A percentile compares a stretch with the other conserved stretches of the same genome.
Conservation (phyloP, 208 protist genomes). For the Acanthamoeba quina region DNA sequence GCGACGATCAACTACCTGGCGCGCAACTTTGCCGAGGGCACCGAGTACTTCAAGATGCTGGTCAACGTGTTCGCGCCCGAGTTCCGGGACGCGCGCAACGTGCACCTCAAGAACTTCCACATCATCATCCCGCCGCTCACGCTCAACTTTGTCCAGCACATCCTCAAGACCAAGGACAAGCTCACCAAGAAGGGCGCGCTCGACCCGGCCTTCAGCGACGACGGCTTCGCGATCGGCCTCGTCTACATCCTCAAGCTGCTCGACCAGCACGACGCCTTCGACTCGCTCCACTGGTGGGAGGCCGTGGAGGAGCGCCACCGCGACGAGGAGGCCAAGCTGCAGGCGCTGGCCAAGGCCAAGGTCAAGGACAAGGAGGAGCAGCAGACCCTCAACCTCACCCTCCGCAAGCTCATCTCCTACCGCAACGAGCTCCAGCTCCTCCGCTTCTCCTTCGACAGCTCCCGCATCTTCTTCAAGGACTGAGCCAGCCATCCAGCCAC, state of each 20-base stretch:
- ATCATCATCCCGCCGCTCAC: slow-evolving; percentile 97
- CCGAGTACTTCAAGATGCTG: slow-evolving; percentile 97
- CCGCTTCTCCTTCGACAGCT: slow-evolving; percentile 85
- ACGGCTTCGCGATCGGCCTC: slow-evolving; percentile 97
- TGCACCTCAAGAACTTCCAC: slow-evolving; percentile 95
- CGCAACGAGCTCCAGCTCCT: slow-evolving; percentile 88
- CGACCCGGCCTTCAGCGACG: slow-evolving; percentile 94
- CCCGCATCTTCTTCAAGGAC: slow-evolving; percentile 90
- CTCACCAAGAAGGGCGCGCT: slow-evolving; percentile 91
- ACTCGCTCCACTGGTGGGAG: slow-evolving; percentile 97
- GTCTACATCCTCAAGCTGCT: slow-evolving; percentile 97
- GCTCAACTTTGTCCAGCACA: slow-evolving; percentile 94
- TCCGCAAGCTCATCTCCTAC: slow-evolving; percentile 78
- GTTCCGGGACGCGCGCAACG: slow-evolving; percentile 87
- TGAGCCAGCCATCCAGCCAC: too few species aligned
- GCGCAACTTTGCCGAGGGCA: slow-evolving; percentile 94
- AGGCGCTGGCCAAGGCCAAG: slow-evolving; percentile 26
- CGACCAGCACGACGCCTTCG: slow-evolving; percentile 93
- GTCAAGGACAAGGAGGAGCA: slow-evolving; percentile 72
- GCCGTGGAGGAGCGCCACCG: slow-evolving; percentile 78
- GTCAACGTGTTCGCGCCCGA: slow-evolving; percentile 93
- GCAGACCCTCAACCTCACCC: slow-evolving; percentile 43
- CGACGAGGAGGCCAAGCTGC: slow-evolving; percentile 71
- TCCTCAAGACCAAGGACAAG: slow-evolving; percentile 96
- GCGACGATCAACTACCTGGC: slow-evolving; percentile 90